Base-by-base conservation (phyloP, 805 yeast species). In the Starmerella apicola region DNA sequence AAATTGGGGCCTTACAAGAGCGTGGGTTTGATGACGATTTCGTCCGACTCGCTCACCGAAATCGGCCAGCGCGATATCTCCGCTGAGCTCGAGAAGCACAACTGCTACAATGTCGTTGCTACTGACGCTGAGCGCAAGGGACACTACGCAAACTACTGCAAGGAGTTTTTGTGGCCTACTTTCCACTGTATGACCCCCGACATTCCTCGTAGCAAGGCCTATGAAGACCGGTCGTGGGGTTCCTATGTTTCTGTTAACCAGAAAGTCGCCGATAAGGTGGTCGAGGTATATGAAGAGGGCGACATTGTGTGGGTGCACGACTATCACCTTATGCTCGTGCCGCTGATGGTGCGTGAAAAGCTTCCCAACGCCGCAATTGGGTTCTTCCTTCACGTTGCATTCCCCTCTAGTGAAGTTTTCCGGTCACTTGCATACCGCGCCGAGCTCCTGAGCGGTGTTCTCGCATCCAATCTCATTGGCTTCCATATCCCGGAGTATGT, bases 101-200 rank as follows among this genome's bases (percentile, higher is more conserved):
- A 75, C 3, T 78, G 72, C 55, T 54, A 72, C 42, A 74, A 84
- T 0, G 81, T 85, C 2, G 74, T 73, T 43, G 76, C 88, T 2
- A 73, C 72, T 49, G 97, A 91, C 59, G 61, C 73, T 23, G 76
- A 84, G 1, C 83, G 84, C 51, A 81, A 80, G 53, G 96, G 96
- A 17, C 95, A 86, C 55, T 91, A 91, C 59, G 76, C 75, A 42
- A 81, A 83, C 38, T 91, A 81, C 58, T 88, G 96, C 59, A 91
- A 91, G 60, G 93, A 86, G 54, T 82, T 91, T 29, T 64, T 91
- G 45, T 91, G 97, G 97, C 98, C 98, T 24, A 83, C 95, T 2
- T 69, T 91, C 47, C 82, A 76, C 46, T 91, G 91, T 57, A 95
- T 88, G 59, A 82, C 88, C 28, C 97, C 97, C 0, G 97, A 91